Evolutionary conservation across 2,329 filamentous ascomycete species (phyloP).

Genomic region (Fusarium solani-melongenae): DNA sequence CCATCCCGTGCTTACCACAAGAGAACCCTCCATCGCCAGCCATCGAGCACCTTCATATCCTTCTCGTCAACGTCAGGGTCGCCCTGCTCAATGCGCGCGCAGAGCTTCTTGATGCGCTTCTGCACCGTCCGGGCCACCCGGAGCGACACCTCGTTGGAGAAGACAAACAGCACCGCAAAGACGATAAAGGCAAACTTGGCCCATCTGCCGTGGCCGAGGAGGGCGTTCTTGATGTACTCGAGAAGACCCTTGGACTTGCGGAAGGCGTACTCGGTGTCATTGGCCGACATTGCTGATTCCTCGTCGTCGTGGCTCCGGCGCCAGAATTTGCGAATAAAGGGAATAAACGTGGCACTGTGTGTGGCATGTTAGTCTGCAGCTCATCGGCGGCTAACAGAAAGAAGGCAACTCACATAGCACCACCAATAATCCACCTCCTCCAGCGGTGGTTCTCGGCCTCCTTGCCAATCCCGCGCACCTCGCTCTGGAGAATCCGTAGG

Average conservation of each 20-base stretch:
- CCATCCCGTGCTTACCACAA: constrained; percentile 51
- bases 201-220: constrained; percentile 57
- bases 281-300: constrained; percentile 52
- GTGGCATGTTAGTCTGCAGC: constrained; percentile 6
- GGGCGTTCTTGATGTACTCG: constrained; percentile 58
- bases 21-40: constrained; percentile 68
- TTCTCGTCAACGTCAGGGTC: constrained; percentile 58
- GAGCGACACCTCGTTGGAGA: constrained; percentile 68
- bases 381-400: too few species aligned
- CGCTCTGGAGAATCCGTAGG: constrained; percentile 55
- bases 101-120: constrained; percentile 61
- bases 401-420: constrained; percentile 64
- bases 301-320: constrained; percentile 55
- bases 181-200: constrained; percentile 65
- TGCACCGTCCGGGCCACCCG: constrained; percentile 64
- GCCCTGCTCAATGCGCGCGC: constrained; percentile 59
- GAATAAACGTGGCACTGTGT: constrained; percentile 63
- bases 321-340: constrained; percentile 63
- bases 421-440: constrained; percentile 64
- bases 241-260: constrained; percentile 61
- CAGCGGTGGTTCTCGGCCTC: constrained; percentile 61
- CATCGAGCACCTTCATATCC: constrained; percentile 61
- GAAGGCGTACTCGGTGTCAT: constrained; percentile 70
- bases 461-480: constrained; percentile 57
- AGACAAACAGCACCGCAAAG: constrained; percentile 67